Conservation (phyloP, 495 filamentous ascomycete genomes). For the Penicillium taxi region DNA sequence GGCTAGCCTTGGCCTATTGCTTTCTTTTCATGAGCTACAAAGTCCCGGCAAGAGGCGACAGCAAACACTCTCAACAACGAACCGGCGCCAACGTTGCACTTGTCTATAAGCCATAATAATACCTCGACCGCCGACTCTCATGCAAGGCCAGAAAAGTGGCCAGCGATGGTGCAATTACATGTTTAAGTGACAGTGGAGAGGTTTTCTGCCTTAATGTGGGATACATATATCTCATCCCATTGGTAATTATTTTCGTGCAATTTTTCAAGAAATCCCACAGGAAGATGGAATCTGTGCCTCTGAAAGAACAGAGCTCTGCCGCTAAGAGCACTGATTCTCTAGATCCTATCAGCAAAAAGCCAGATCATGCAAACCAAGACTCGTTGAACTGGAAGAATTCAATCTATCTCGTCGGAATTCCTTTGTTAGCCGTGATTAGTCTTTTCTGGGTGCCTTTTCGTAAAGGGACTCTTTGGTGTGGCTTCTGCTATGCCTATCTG, state of each 20-base stretch:
- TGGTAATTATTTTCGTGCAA: constrained; percentile 10
- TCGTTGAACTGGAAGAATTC: constrained; percentile 7
- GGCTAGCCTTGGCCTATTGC: constrained; percentile 1
- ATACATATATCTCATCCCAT: constrained; percentile 7
- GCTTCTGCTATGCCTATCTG: constrained; percentile 3
- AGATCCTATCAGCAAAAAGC: no score
- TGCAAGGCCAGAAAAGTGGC: not conserved
- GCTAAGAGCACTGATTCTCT: no score
- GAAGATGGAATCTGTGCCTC: not conserved
- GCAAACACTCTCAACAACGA: not conserved
- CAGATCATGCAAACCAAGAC: no score
- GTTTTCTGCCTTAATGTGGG: constrained; percentile 1
- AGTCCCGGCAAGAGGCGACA: not conserved
- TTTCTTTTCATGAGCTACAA: constrained; percentile 11
- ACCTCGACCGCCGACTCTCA: no score
- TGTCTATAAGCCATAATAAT: not conserved
- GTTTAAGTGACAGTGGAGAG: constrained; percentile 9
- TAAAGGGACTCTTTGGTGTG: not conserved
- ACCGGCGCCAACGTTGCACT: not conserved
- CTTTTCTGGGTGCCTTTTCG: constrained; percentile 5
- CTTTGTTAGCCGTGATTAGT: constrained; percentile 2
- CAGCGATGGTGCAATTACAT: constrained; percentile 4
- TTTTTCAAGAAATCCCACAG: constrained; percentile 18
- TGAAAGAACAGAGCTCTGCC: no score
- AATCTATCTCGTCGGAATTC: constrained; percentile 3